Evolutionary conservation across 371 early-diverging fungal genomes (phyloP).

Genomic region (Mortierella sp.): DNA sequence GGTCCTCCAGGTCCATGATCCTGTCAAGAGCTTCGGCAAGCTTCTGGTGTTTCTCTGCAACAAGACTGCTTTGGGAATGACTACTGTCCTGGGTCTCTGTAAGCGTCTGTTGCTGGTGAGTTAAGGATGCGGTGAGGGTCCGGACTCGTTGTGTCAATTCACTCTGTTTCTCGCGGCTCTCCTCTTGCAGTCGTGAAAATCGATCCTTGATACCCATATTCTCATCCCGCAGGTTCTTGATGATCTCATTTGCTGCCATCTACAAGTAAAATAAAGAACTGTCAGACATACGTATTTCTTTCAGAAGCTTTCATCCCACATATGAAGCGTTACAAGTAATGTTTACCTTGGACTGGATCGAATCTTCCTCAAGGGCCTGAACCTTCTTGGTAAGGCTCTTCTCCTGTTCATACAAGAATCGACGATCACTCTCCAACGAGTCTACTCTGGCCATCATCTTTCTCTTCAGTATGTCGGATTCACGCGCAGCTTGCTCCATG

Average conservation of each 20-base stretch:
- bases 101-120: conserved; percentile 37
- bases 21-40: conserved; percentile 32
- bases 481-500: conserved; percentile 37
- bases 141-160: conserved; percentile 34
- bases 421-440: conserved; percentile 48
- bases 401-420: conserved; percentile 51
- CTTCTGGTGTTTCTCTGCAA: conserved; percentile 44
- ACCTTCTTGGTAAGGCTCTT: conserved; percentile 28
- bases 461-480: conserved; percentile 39
- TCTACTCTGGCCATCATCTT: conserved; percentile 42
- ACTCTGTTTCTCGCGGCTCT: conserved; percentile 46
- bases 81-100: conserved; percentile 33
- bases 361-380: conserved; percentile 35
- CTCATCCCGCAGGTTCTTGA: conserved; percentile 46
- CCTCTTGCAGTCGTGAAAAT: conserved; percentile 33
- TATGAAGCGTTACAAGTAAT: too few relatives aligned
- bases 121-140: conserved; percentile 33
- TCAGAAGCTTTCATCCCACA: too few relatives aligned
- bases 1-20: conserved; percentile 46
- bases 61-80: conserved; percentile 40
- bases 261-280: background rate
- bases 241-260: conserved; percentile 41
- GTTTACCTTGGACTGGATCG: conserved; percentile 42
- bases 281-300: background rate
- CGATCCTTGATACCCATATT: conserved; percentile 41